Conservation (phyloP, 345 rosid species). For the Gossypium mustelinum region DNA sequence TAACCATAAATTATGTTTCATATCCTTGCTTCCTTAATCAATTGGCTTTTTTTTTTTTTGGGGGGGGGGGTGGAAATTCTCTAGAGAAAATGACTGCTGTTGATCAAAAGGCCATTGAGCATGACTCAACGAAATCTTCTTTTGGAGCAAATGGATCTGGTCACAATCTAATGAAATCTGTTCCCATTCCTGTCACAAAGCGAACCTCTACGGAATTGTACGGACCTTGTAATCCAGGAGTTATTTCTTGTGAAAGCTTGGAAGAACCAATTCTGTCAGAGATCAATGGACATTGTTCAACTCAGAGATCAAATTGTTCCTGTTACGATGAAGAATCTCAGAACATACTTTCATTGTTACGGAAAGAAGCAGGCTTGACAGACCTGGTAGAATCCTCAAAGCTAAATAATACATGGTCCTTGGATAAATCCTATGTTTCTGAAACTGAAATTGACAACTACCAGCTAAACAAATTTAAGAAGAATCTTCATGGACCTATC, state of each 20-base stretch:
- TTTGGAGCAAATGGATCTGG: constrained; percentile 11
- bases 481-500: constrained; percentile 6
- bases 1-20: background rate
- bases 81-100: constrained; percentile 17
- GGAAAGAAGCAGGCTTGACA: background rate
- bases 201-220: constrained; percentile 4
- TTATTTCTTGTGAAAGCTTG: background rate
- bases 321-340: constrained; percentile 2
- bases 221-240: constrained; percentile 7
- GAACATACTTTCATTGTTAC: constrained; percentile 6
- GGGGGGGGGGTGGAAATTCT: background rate
- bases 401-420: constrained; percentile 4
- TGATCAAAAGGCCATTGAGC: constrained; percentile 11
- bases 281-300: background rate
- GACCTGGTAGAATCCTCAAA: constrained; percentile 17
- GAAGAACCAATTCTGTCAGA: background rate
- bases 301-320: constrained; percentile 5
- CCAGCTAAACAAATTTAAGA: constrained; percentile 1
- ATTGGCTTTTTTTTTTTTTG: background rate
- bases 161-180: background rate
- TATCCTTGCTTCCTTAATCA: background rate
- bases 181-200: background rate
- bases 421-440: background rate
- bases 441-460: constrained; percentile 12
- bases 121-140: constrained; percentile 9